Base-by-base conservation (phyloP, 257 asterid genomes). In the Solanum pimpinellifolium region DNA sequence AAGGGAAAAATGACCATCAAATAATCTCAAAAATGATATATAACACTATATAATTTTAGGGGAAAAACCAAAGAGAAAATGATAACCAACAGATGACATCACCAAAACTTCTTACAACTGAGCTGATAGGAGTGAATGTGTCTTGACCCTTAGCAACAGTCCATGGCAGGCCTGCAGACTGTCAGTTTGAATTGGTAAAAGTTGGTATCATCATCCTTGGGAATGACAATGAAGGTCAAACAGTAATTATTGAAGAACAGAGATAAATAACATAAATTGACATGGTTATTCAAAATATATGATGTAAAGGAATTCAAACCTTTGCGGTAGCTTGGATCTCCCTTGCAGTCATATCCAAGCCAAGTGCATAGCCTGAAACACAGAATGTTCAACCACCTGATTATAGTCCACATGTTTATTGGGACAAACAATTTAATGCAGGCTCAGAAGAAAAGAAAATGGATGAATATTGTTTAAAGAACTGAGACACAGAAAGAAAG, bases 151-250 rank as follows among this genome's bases (percentile, higher is more conserved):
- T 97, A 87, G 99, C 96, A 87, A 93, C 89, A 86, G 98, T 94
- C 99, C 99, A 97, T n/a, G 99, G 99, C 88, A 97, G 98, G 87
- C 99, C 99, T 90, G 98, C 96, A 90, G 98, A 92, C 99, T 97
- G 92, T 87, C 87, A 91, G 81, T 89, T n/a, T 87, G 68, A 88
- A 88, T 62, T 42, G 42, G 86, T 80, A 47, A 80, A 80, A 27
- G 41, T 80, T 47, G 68, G 42, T 80, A 29, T 5, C 1, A 0
- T 16, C 29, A 80, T 47, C 84, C 68, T 80, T 49, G n/a, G 20
- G 84, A 47, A 80, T 80, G 66, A 80, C 16, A 80, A 47, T 27
- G 68, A 47, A 27, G 80, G 83, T 31, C 42, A 21, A 49, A 69
- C 47, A 52, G 81, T 72, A 85, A 60, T 76, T 9, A 81, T 56